Evolutionary conservation across 1,284 basidiomycete species (phyloP), one percentile per base, ranked within the genome.

Genomic region (Erythrobasidium hasegawianum): DNA sequence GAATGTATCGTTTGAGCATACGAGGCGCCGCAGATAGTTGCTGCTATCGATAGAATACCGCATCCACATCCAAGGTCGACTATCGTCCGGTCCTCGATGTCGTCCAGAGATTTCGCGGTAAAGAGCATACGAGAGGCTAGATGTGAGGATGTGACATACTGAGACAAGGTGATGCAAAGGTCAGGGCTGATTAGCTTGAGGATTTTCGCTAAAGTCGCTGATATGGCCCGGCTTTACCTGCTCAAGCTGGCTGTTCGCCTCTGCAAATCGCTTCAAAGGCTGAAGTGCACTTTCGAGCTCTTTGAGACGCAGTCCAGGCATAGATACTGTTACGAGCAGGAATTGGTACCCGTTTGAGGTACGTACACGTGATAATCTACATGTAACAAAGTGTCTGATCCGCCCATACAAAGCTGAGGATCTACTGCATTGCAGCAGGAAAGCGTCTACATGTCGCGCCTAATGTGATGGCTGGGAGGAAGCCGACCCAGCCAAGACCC

Each of bases 1-100:
- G 10, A 26, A 26, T 2, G n/a, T 1, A 22, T 16, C 1, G 33
- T 38, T 7, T 26, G 29, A 13, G 45, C 72, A 26, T 18, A 72
- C 72, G 56, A 55, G 10, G 73, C 73, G 5, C 73, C 73, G 59
- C 70, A 67, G 64, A 75, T 69, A 22, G 69, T 68, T 29, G 68
- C 65, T 49, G 70, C 73, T 16, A 73, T 69, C 40, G 69, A 68
- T 7, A 75, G 54, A 10, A 74, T 64, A 1, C 70, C 71, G n/a
- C 72, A 72, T 1, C 67, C 69, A 29, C 53, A 55, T 10, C 62
- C 73, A 0, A 74, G 56, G 27, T 74, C 73, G 26, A 73, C 59
- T 1, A 74, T 55, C 38, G 50, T 55, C 49, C 68, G 68, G 16
- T 71, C 71, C 38, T 71, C 67, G 16, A 74, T 68, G 22, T 68